Conservation (phyloP, 257 asterid genomes). For the Orobanche coerulescens region DNA sequence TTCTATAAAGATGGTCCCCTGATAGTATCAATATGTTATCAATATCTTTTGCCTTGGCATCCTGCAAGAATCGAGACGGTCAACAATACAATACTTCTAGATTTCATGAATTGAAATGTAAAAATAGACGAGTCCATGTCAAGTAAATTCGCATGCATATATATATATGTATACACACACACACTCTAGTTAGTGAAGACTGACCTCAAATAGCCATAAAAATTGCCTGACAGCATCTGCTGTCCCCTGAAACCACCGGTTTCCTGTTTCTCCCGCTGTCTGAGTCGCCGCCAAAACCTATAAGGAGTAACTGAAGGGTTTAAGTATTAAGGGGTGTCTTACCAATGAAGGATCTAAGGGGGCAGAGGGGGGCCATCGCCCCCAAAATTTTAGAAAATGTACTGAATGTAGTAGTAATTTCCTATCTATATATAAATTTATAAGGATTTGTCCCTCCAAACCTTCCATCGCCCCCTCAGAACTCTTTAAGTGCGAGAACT, state of each 20-base stretch:
- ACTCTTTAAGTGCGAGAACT: no score
- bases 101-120: background rate
- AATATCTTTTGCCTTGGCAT: constrained; percentile 77
- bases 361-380: no score
- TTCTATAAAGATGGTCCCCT: constrained; percentile 91
- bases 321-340: no score
- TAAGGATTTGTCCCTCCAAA: no score
- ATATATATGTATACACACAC: no score
- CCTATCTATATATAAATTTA: no score
- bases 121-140: background rate
- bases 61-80: constrained; percentile 36
- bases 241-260: constrained; percentile 89
- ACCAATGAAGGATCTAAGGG: no score
- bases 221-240: constrained; percentile 98
- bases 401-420: no score
- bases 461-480: no score
- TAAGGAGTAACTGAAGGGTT: background rate
- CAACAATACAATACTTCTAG: background rate
- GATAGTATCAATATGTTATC: constrained; percentile 74
- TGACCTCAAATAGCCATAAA: constrained; percentile 83
- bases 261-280: constrained; percentile 83
- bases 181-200: background rate
- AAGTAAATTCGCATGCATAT: no score
- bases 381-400: no score
- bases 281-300: constrained; percentile 97